These are phyloP conservation scores for Euphorbia peplus DNA, from an alignment of 345 rosid species.

Conservation along the genomic window DNA sequence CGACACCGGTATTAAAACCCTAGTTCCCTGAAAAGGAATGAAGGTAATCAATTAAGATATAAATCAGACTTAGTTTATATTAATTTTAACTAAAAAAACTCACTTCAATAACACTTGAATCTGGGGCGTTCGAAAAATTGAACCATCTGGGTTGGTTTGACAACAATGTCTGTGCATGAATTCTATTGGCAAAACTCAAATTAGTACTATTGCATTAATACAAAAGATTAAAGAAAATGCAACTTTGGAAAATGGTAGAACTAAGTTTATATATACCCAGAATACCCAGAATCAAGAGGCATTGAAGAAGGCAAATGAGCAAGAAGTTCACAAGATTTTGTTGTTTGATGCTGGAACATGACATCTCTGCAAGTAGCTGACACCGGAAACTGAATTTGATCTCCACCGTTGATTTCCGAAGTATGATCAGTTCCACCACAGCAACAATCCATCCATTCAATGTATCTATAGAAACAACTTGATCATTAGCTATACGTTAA, in stretches of 20 bases:
- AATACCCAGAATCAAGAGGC: constrained; percentile 64
- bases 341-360: constrained; percentile 58
- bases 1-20: constrained; percentile 70
- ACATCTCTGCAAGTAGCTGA: constrained; percentile 64
- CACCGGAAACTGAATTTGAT: constrained; percentile 49
- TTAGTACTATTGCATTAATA: too few species aligned
- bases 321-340: constrained; percentile 67
- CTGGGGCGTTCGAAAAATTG: constrained; percentile 49
- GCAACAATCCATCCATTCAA: constrained; percentile 84
- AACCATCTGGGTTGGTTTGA: constrained; percentile 73
- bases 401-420: constrained; percentile 31
- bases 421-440: constrained; percentile 64
- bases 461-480: constrained; percentile 31
- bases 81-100: constrained; percentile 5
- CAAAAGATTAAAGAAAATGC: background rate
- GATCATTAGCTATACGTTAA: too few species aligned
- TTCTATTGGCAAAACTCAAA: constrained; percentile 30
- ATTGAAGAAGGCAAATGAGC: constrained; percentile 63
- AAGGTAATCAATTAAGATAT: background rate
- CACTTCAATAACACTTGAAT: constrained; percentile 47
- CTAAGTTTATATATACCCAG: constrained; percentile 43
- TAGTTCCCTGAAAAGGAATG: constrained; percentile 69
- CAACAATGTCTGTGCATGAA: constrained; percentile 61
- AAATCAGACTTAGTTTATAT: background rate
- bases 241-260: background rate